These are phyloP conservation scores for Microdochium bolleyi DNA, from an alignment of 2,329 filamentous ascomycete genomes.

Conservation along the genomic window DNA sequence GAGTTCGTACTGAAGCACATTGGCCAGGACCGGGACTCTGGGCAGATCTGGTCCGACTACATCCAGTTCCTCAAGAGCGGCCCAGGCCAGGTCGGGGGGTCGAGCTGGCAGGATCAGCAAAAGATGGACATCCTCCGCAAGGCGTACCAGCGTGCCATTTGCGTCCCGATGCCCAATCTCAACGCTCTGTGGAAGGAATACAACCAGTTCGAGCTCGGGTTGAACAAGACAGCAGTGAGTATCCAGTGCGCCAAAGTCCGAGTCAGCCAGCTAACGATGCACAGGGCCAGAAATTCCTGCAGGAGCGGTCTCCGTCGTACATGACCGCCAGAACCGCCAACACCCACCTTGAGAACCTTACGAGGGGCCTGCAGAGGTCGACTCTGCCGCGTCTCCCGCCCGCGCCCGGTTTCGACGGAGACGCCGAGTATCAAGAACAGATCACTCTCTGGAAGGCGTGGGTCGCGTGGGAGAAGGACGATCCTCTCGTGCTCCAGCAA, in stretches of 20 bases:
- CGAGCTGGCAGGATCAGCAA: slow-evolving; percentile 91
- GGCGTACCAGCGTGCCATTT: slow-evolving; percentile 84
- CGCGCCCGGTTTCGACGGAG: slow-evolving; percentile 76
- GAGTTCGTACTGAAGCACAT: slow-evolving; percentile 87
- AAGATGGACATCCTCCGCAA: slow-evolving; percentile 94
- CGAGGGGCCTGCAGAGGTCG: slow-evolving; percentile 64
- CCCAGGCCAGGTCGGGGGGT: slow-evolving; percentile 78
- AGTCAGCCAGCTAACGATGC: slow-evolving; percentile 8
- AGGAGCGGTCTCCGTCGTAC: slow-evolving; percentile 86
- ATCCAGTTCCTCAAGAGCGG: slow-evolving; percentile 86
- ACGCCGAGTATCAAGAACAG: slow-evolving; percentile 76
- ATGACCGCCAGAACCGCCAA: slow-evolving; percentile 93
- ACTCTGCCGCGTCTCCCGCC: slow-evolving; percentile 78
- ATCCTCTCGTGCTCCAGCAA: slow-evolving; percentile 76
- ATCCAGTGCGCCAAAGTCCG: neutral
- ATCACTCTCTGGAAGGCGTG: slow-evolving; percentile 87
- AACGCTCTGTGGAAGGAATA: slow-evolving; percentile 95
- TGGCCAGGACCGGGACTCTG: slow-evolving; percentile 85
- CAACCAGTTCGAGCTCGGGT: slow-evolving; percentile 86
- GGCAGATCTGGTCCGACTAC: slow-evolving; percentile 88
- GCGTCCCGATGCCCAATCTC: slow-evolving; percentile 75
- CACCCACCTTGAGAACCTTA: slow-evolving; percentile 84
- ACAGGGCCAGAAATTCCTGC: slow-evolving; percentile 89
- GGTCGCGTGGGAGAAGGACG: slow-evolving; percentile 92
- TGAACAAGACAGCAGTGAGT: slow-evolving; percentile 85